A percentile compares a stretch with the other conserved stretches of the same genome.
phyloP scores from a whole-genome alignment of 73 alveolate genomes.

The Blepharisma stoltei region DNA sequence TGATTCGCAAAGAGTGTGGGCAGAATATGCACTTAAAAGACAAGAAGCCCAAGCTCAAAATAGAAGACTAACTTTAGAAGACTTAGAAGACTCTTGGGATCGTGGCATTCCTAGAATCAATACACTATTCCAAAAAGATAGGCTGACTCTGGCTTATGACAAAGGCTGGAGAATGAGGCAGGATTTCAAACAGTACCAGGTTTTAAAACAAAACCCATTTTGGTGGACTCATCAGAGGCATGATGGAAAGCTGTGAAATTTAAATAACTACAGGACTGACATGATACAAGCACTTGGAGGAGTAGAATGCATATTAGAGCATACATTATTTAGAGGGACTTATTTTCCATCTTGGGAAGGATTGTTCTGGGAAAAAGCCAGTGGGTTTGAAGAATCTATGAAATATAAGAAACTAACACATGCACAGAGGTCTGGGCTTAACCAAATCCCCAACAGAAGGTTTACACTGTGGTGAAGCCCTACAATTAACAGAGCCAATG shows the following conservation, averaged over 20 bases:
- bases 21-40: slow-evolving; percentile 98
- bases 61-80: slow-evolving; percentile 98
- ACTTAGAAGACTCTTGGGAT: slow-evolving; percentile 99
- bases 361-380: slow-evolving; percentile 97
- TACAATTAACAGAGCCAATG: slow-evolving; percentile 99
- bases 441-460: slow-evolving; percentile 99
- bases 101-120: slow-evolving; percentile 99
- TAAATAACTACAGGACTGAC: slow-evolving; percentile 99
- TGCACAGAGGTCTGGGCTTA: slow-evolving; percentile 99
- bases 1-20: slow-evolving; percentile 99
- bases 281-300: slow-evolving; percentile 99
- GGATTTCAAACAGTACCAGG: slow-evolving; percentile 97
- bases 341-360: slow-evolving; percentile 99
- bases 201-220: slow-evolving; percentile 97
- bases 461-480: slow-evolving; percentile 99
- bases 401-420: slow-evolving; percentile 99
- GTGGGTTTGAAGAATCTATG: slow-evolving; percentile 99
- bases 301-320: slow-evolving; percentile 99
- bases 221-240: slow-evolving; percentile 99
- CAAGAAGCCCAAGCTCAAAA: slow-evolving; percentile 99
- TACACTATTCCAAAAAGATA: slow-evolving; percentile 99
- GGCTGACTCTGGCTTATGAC: slow-evolving; percentile 99
- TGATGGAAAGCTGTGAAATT: slow-evolving; percentile 99
- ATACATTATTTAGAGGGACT: slow-evolving; percentile 99
- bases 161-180: slow-evolving; percentile 99